Evolutionary conservation across 2,329 filamentous ascomycete genomes (phyloP).

Genomic region (Penicillium sp.): DNA sequence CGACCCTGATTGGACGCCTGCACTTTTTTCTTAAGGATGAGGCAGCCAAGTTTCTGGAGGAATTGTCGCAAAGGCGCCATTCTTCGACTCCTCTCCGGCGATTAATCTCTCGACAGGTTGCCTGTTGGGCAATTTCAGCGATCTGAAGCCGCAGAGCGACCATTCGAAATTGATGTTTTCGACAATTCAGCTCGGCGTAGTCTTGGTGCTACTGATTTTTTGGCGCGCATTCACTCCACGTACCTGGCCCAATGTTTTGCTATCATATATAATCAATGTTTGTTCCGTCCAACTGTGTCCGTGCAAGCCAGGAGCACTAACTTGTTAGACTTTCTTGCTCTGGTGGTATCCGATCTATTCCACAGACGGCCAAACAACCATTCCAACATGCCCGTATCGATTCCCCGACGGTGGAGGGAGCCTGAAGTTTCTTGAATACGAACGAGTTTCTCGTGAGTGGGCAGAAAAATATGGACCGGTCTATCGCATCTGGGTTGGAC

Average conservation of each 20-base stretch:
- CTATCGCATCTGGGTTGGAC: conserved; percentile 39
- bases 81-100: background rate
- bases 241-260: background rate
- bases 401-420: conserved; percentile 40
- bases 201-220: background rate
- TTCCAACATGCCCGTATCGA: conserved; percentile 8
- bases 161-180: background rate
- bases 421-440: conserved; percentile 38
- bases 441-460: conserved; percentile 31
- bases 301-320: background rate
- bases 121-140: background rate
- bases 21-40: background rate
- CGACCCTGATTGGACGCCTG: background rate
- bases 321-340: background rate
- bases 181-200: background rate
- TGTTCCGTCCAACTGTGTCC: background rate
- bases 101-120: background rate
- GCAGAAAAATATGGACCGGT: conserved; percentile 27
- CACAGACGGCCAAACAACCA: background rate
- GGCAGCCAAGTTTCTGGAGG: background rate
- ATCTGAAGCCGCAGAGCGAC: background rate
- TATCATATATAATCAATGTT: background rate
- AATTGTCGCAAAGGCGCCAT: background rate
- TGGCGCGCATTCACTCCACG: background rate
- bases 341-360: conserved; percentile 4